These are phyloP conservation scores for Ogataea naganishii DNA, from an alignment of 805 yeast genomes.

Conservation along the genomic window DNA sequence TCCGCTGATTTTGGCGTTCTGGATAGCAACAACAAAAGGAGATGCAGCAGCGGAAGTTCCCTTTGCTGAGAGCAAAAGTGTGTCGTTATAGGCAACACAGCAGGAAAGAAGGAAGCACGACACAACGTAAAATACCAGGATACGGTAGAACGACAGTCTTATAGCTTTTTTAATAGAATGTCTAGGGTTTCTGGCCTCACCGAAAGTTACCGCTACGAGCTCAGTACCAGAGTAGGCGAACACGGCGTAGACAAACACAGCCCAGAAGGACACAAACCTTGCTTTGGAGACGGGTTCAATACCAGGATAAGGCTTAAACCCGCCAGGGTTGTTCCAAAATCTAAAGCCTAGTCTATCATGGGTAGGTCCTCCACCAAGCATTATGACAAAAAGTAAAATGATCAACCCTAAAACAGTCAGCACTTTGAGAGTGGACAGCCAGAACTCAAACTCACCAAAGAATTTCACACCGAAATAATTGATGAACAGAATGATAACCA, in stretches of 20 bases:
- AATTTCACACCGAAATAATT: constrained; percentile 39
- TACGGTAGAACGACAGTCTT: constrained; percentile 44
- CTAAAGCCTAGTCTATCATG: constrained; percentile 48
- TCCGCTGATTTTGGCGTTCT: constrained; percentile 52
- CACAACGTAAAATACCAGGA: constrained; percentile 42
- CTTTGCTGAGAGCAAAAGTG: constrained; percentile 34
- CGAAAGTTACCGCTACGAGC: constrained; percentile 38
- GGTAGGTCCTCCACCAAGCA: constrained; percentile 72
- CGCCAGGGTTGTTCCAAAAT: constrained; percentile 37
- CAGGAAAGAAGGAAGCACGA: constrained; percentile 48
- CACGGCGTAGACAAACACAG: constrained; percentile 44
- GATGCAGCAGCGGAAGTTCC: constrained; percentile 62
- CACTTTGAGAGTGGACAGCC: constrained; percentile 60
- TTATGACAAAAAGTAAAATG: constrained; percentile 50
- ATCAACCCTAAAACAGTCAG: constrained; percentile 60
- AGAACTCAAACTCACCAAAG: constrained; percentile 42
- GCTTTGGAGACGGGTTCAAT: constrained; percentile 34
- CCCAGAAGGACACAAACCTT: constrained; percentile 41
- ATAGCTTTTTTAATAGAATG: constrained; percentile 43
- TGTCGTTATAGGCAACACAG: constrained; percentile 46
- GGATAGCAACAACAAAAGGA: constrained; percentile 79
- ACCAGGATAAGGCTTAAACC: constrained; percentile 33
- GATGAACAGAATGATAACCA: constrained; percentile 31
- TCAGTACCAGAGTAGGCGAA: constrained; percentile 45
- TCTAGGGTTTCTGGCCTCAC: constrained; percentile 41